Conservation (phyloP, 106 monocot genomes). For the Acorus gramineus region DNA sequence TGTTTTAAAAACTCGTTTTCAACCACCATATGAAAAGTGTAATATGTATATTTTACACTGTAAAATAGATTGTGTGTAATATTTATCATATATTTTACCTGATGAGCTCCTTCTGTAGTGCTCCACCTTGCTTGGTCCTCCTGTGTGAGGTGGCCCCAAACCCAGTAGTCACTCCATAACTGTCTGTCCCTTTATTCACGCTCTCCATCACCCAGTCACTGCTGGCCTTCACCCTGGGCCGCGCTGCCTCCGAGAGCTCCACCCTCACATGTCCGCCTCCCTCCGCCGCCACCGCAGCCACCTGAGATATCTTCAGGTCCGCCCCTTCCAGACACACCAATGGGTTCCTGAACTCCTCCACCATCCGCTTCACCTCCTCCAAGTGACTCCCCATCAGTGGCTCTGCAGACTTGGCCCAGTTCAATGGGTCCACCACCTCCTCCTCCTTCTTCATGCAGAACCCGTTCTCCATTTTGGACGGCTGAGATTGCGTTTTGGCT, state of each 20-base stretch:
- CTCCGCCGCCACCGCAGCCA: conserved; percentile 36
- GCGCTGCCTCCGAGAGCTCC: conserved; percentile 9
- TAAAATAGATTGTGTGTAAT: background rate
- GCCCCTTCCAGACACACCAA: conserved; percentile 40
- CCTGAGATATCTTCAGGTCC: conserved; percentile 39
- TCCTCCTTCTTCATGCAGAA: too few species aligned
- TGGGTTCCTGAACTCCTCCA: conserved; percentile 28
- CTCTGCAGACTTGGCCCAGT: conserved; percentile 32
- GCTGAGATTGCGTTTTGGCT: background rate
- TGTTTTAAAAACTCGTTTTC: too few species aligned
- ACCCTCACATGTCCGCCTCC: background rate
- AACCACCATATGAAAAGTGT: too few species aligned
- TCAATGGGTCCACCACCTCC: conserved; percentile 17
- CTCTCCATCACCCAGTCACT: conserved; percentile 52
- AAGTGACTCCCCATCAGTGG: conserved; percentile 30
- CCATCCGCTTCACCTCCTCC: conserved; percentile 42
- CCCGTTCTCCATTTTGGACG: background rate
- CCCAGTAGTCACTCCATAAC: conserved; percentile 71
- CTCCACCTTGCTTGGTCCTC: conserved; percentile 55
- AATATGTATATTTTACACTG: too few species aligned
- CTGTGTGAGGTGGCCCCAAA: conserved; percentile 64
- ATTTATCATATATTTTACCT: conserved; percentile 12
- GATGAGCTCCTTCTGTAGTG: conserved; percentile 64
- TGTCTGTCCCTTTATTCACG: conserved; percentile 47
- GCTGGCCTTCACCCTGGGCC: conserved; percentile 36